Percentiles rank a stretch among this genome's conserved stretches.
Conservation (phyloP, 176 grass and related monocot genomes). For the Areca catechu region DNA sequence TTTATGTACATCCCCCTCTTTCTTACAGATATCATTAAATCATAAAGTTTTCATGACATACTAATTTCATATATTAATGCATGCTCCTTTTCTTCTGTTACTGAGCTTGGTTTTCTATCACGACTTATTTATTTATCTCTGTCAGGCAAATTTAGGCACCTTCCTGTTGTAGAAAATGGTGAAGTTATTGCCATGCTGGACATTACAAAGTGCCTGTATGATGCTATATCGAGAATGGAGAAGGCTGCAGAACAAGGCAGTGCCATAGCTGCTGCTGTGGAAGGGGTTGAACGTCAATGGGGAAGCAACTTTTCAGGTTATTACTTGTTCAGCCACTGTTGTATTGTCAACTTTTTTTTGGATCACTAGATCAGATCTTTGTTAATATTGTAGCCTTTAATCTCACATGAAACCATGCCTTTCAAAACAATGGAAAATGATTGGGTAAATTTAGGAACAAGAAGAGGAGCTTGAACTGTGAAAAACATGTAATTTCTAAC, state of each 20-base stretch:
- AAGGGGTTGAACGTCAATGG: conserved; percentile 85
- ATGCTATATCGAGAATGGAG: conserved; percentile 91
- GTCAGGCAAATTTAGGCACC: conserved; percentile 97
- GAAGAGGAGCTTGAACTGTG: no score
- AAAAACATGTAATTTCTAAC: no score
- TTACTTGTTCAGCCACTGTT: not conserved
- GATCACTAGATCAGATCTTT: no score
- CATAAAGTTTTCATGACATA: no score
- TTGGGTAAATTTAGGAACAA: conserved; percentile 10
- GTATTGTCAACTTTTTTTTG: not conserved
- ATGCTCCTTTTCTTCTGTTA: no score
- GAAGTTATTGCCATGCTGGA: conserved; percentile 99
- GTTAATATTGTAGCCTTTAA: no score
- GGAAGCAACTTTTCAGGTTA: conserved; percentile 81
- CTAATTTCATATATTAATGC: no score
- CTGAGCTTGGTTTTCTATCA: conserved; percentile 10
- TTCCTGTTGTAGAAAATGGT: conserved; percentile 96
- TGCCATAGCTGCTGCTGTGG: conserved; percentile 90
- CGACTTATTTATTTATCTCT: conserved; percentile 22
- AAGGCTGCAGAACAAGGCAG: conserved; percentile 95
- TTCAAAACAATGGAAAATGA: not conserved
- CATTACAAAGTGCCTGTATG: conserved; percentile 96
- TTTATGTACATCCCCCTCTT: no score
- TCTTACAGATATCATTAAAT: no score
- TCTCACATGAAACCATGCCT: no score